phyloP scores from a whole-genome alignment of 2,329 filamentous ascomycete genomes.

The Chaetomiaceae sp. region DNA sequence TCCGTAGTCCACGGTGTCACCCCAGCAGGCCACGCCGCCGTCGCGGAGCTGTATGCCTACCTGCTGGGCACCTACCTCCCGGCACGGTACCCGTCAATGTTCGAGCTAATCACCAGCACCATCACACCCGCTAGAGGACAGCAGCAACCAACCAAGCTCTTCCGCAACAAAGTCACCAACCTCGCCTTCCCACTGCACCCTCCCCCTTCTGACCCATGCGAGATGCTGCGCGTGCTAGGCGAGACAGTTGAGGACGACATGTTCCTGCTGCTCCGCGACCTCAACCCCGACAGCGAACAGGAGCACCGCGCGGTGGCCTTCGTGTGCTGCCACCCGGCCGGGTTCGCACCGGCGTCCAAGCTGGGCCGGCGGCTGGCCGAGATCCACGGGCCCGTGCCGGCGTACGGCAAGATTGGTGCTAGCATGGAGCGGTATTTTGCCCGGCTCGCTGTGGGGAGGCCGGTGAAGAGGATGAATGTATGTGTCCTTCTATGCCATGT shows the following conservation, averaged over 20 bases:
- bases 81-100: slow-evolving; percentile 42
- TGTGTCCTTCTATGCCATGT: background rate
- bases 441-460: slow-evolving; percentile 42
- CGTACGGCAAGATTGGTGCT: slow-evolving; percentile 46
- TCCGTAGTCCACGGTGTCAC: slow-evolving; percentile 38
- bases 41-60: slow-evolving; percentile 44
- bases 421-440: slow-evolving; percentile 52
- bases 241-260: slow-evolving; percentile 51
- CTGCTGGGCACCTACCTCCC: slow-evolving; percentile 44
- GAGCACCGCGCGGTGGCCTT: slow-evolving; percentile 43
- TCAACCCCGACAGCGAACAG: background rate
- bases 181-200: slow-evolving; percentile 25
- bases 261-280: slow-evolving; percentile 40
- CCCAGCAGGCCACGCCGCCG: slow-evolving; percentile 34
- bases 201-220: slow-evolving; percentile 26
- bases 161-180: slow-evolving; percentile 38
- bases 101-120: slow-evolving; percentile 29
- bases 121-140: no score
- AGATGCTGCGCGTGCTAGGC: slow-evolving; percentile 37
- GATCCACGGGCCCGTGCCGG: slow-evolving; percentile 48
- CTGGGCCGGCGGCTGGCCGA: slow-evolving; percentile 42
- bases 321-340: slow-evolving; percentile 46
- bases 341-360: slow-evolving; percentile 46
- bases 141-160: background rate
- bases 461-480: slow-evolving; percentile 46